A percentile compares a stretch with the other conserved stretches of the same genome.
phyloP scores from a whole-genome alignment of 2,329 filamentous ascomycete species.

The Pestalotiopsis sp. region DNA sequence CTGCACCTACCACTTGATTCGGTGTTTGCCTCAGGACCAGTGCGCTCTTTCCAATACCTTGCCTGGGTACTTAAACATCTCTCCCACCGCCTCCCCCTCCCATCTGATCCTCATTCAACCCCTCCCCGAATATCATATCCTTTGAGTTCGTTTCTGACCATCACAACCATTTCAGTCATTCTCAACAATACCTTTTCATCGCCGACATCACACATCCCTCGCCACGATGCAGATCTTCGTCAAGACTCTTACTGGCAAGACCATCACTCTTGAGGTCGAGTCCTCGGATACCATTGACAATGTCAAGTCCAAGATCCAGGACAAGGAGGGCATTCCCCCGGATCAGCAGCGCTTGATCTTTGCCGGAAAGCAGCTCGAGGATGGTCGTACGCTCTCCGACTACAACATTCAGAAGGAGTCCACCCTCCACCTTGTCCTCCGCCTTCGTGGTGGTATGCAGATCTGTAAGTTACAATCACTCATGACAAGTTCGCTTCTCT shows the following conservation, averaged over 20 bases:
- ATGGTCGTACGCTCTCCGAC: conserved; percentile 84
- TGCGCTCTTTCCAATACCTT: neutral
- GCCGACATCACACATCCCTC: conserved; percentile 9
- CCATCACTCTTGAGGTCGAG: conserved; percentile 88
- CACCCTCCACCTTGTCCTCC: conserved; percentile 81
- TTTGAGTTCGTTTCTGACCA: neutral
- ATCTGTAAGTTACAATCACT: conserved; percentile 47
- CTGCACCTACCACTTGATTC: conserved; percentile 17
- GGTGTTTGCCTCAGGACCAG: conserved; percentile 8
- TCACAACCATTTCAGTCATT: neutral
- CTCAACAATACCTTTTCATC: neutral
- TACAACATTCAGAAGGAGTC: conserved; percentile 97
- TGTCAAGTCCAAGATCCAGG: conserved; percentile 95
- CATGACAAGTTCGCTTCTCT: no score
- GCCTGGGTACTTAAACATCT: conserved; percentile 4
- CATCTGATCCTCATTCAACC: no score
- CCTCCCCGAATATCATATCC: neutral
- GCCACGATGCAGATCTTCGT: conserved; percentile 91
- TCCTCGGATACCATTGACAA: conserved; percentile 93
- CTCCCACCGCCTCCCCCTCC: neutral
- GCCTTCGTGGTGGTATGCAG: conserved; percentile 87
- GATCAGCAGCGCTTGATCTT: conserved; percentile 97
- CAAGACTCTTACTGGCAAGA: conserved; percentile 90
- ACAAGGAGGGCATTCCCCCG: conserved; percentile 95
- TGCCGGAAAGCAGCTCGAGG: conserved; percentile 93